Evolutionary conservation across 1,284 basidiomycete species (phyloP).

Genomic region (Fomitopsis schrenkii): DNA sequence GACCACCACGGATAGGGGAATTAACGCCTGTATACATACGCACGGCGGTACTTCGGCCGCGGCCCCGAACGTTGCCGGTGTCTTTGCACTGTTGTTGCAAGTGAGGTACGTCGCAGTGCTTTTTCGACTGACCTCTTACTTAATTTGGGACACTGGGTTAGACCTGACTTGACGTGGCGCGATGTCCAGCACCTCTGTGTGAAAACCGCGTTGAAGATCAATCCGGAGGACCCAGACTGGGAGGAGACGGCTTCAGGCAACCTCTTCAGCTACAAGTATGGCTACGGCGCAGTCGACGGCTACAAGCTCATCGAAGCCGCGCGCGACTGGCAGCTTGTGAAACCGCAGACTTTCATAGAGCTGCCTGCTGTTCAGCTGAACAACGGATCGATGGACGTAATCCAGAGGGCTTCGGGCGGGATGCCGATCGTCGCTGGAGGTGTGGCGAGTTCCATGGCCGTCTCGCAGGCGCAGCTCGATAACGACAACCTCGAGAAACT

Average conservation of each 20-base stretch:
- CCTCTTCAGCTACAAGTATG: conserved; percentile 95
- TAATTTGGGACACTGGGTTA: conserved; percentile 20
- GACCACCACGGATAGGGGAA: conserved; percentile 94
- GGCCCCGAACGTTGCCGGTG: conserved; percentile 91
- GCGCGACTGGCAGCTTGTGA: conserved; percentile 82
- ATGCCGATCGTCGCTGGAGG: conserved; percentile 67
- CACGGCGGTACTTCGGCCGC: conserved; percentile 99
- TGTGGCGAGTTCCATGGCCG: conserved; percentile 58
- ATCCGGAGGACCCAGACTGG: conserved; percentile 93
- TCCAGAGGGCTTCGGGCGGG: conserved; percentile 62
- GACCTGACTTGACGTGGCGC: conserved; percentile 94
- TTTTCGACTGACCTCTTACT: neutral
- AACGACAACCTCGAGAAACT: conserved; percentile 81
- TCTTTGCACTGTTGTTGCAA: conserved; percentile 85
- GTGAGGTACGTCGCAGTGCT: conserved; percentile 53
- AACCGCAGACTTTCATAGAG: conserved; percentile 91
- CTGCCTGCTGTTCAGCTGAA: conserved; percentile 68
- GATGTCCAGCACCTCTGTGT: conserved; percentile 94
- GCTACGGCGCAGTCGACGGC: conserved; percentile 89
- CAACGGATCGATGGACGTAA: conserved; percentile 55
- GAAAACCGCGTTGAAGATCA: conserved; percentile 75
- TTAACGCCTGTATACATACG: conserved; percentile 75
- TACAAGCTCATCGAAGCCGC: conserved; percentile 82
- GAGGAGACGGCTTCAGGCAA: conserved; percentile 78
- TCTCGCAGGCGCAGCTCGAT: conserved; percentile 71